Evolutionary conservation across 2,329 filamentous ascomycete genomes (phyloP).

Genomic region (Colletotrichum sp.): DNA sequence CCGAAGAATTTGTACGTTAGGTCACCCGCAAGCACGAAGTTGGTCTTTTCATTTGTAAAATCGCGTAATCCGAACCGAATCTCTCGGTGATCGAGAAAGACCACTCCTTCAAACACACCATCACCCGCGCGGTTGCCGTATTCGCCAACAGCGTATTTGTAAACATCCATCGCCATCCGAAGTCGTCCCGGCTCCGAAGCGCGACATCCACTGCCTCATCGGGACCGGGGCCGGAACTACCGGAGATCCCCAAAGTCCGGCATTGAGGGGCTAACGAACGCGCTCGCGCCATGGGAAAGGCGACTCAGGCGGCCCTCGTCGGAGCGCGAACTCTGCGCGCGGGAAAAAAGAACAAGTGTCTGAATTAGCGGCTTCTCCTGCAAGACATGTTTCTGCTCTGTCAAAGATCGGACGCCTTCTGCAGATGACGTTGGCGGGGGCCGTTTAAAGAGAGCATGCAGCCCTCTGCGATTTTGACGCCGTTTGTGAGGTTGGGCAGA

Average conservation of each 20-base stretch:
- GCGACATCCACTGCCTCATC: background rate
- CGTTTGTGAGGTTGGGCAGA: background rate
- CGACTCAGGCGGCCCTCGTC: background rate
- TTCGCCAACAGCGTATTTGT: background rate
- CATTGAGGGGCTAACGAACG: background rate
- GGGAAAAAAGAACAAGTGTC: background rate
- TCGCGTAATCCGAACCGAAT: background rate
- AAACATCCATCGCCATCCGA: background rate
- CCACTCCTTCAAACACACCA: rapidly evolving
- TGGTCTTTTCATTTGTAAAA: background rate
- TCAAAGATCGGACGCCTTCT: background rate
- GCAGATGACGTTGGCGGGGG: background rate
- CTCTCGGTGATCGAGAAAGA: background rate
- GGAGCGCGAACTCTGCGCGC: background rate
- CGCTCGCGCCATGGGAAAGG: background rate
- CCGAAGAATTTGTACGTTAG: background rate
- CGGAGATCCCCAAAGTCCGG: conserved; percentile 14
- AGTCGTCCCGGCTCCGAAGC: background rate
- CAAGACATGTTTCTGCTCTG: background rate
- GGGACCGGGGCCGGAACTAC: background rate
- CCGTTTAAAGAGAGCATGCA: background rate
- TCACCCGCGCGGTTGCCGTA: background rate
- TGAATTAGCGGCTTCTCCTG: background rate
- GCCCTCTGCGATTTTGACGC: background rate
- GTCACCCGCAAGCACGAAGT: background rate